Base-by-base conservation (phyloP, 495 filamentous ascomycete genomes). In the Hypoxylon cercidicola region DNA sequence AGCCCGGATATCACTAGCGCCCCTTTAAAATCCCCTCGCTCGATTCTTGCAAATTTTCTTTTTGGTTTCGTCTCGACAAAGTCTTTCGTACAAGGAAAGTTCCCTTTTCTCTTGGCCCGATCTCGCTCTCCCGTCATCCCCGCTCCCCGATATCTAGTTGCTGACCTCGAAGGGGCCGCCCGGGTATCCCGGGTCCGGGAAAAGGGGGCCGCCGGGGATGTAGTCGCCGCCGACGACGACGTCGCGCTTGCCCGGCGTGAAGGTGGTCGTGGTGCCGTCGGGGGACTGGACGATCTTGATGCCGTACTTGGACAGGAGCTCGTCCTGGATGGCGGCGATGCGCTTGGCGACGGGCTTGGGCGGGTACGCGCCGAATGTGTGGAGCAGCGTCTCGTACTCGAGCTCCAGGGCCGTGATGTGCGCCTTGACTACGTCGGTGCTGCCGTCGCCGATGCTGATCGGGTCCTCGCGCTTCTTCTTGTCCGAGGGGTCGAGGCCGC, bases 281-380 rank as follows among this genome's bases (percentile, higher is more conserved):
- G 76, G 74, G 0, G 70, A 70, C 56, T 72, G 60, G 34, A 76
- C 37, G 64, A 79, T 78, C 44, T 50, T 67, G 61, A 77, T 72
- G 57, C 77, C 77, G 64, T 77, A 79, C 43, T 71, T 74, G 32
- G 55, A 37, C 53, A 77, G 75, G 48, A 78, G 72, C 66, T 73
- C 70, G 44, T 64, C 64, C 49, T 64, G 12, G 52, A 74, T 72
- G 30, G 68, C 65, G 55, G 62, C 49, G 25, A 64, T 55, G 56
- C 76, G 72, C 28, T 72, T 44, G 16, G 60, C 60, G 9, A 69
- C 45, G 28, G 54, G 71, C 50, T 71, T 60, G 34, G 62, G 52
- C 30, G 70, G 71, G 53, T 64, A 59, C 2, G 60, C 32, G 35
- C 61, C 68, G 61, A 71, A 68, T 10, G 15, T 41, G 25, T 73